Percentiles rank a stretch among this genome's conserved stretches.
Conservation (phyloP, 164 flowering plant genomes). For the Akebia trifoliata region DNA sequence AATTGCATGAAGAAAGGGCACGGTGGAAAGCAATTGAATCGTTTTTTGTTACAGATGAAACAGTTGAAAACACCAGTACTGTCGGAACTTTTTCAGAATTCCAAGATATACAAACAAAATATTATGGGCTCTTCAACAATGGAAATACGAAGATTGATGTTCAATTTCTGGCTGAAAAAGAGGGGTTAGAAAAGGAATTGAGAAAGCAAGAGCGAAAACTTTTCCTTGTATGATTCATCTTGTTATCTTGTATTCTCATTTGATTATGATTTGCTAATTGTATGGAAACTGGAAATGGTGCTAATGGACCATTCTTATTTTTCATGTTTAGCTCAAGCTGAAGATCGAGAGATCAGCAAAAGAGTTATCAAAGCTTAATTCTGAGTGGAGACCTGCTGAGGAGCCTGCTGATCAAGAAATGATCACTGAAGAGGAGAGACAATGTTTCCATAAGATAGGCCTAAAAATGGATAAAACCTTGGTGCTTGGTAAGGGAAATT, state of each 20-base stretch:
- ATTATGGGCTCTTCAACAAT: slow-evolving; percentile 10
- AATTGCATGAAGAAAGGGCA: slow-evolving; percentile 67
- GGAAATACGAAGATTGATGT: slow-evolving; percentile 31
- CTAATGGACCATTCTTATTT: slow-evolving; percentile 7
- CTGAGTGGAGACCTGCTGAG: slow-evolving; percentile 46
- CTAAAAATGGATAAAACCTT: slow-evolving; percentile 51
- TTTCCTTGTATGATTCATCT: slow-evolving; percentile 48
- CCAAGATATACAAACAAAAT: slow-evolving; percentile 38
- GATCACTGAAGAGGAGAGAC: slow-evolving; percentile 76
- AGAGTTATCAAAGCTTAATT: slow-evolving; percentile 46
- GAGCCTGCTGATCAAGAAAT: slow-evolving; percentile 56
- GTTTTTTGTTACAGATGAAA: slow-evolving; percentile 19
- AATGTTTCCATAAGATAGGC: slow-evolving; percentile 56
- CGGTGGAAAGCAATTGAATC: slow-evolving; percentile 45
- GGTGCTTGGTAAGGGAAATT: slow-evolving; percentile 62
- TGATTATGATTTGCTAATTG: not conserved
- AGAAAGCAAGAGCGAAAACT: slow-evolving; percentile 55
- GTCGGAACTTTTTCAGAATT: slow-evolving; percentile 73
- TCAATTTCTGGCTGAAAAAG: slow-evolving; percentile 49
- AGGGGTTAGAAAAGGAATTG: slow-evolving; percentile 57
- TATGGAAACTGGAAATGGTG: slow-evolving; percentile 3
- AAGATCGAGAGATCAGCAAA: slow-evolving; percentile 62
- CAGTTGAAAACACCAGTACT: slow-evolving; percentile 16
- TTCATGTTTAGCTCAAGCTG: slow-evolving; percentile 46
- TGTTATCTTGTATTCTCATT: not conserved